Percentiles rank a stretch among this genome's conserved stretches.
These are phyloP conservation scores for Penicillium dipodomyicola DNA, from an alignment of 495 filamentous ascomycete species.

Conservation along the genomic window DNA sequence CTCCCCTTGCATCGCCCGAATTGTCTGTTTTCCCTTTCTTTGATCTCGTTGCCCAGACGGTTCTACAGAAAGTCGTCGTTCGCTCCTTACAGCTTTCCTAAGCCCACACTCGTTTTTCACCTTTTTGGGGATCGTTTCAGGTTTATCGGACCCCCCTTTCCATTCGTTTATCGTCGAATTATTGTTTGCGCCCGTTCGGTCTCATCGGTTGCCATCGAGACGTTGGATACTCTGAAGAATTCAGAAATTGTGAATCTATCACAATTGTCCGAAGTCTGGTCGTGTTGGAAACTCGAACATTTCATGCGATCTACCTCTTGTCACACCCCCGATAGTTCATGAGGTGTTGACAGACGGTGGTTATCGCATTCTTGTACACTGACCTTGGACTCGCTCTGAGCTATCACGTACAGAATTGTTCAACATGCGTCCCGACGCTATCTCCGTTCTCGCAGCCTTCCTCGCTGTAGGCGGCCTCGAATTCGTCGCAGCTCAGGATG, in stretches of 20 bases:
- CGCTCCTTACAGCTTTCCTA: constrained; percentile 41
- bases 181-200: constrained; percentile 16
- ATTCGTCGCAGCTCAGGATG: constrained; percentile 33
- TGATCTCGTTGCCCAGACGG: constrained; percentile 23
- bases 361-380: constrained; percentile 25
- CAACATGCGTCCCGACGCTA: constrained; percentile 33
- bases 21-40: constrained; percentile 20
- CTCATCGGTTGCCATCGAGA: constrained; percentile 34
- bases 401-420: constrained; percentile 8
- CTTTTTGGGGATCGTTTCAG: constrained; percentile 29
- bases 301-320: background rate
- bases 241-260: background rate
- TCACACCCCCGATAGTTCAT: constrained; percentile 7
- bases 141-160: constrained; percentile 33
- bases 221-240: constrained; percentile 10
- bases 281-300: constrained; percentile 2
- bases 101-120: constrained; percentile 32
- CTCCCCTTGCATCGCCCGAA: constrained; percentile 41
- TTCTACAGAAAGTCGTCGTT: constrained; percentile 32
- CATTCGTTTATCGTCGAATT: constrained; percentile 38
- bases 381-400: constrained; percentile 12
- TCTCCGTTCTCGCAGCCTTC: constrained; percentile 34
- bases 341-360: constrained; percentile 29
- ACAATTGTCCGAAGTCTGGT: background rate
- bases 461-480: constrained; percentile 39